These are phyloP conservation scores for Venturia oleaginea DNA, from an alignment of 2,329 filamentous ascomycete species.

Conservation along the genomic window DNA sequence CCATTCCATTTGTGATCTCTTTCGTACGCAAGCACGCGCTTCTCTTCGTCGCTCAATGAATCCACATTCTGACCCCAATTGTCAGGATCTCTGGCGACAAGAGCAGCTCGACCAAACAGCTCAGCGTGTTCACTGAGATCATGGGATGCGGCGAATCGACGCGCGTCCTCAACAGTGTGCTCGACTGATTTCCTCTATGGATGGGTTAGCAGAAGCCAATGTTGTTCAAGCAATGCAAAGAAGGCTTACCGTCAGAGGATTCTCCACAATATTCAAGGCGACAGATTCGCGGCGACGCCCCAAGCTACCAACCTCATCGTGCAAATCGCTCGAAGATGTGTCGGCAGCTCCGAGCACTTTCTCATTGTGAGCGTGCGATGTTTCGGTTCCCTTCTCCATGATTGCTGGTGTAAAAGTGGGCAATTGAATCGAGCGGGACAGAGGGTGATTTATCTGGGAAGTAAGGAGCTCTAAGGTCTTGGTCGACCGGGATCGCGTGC, in stretches of 20 bases:
- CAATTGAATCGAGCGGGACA: background rate
- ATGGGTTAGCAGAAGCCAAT: background rate
- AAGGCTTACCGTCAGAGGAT: constrained; percentile 34
- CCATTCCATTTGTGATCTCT: constrained; percentile 12
- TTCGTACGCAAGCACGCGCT: constrained; percentile 14
- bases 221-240: background rate
- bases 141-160: constrained; percentile 24
- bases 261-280: constrained; percentile 39
- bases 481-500: background rate
- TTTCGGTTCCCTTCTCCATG: background rate
- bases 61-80: constrained; percentile 16
- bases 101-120: constrained; percentile 29
- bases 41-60: constrained; percentile 15
- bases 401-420: background rate
- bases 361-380: background rate
- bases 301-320: background rate
- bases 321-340: background rate
- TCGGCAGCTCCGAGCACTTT: background rate
- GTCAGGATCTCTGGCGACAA: constrained; percentile 39
- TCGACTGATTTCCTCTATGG: constrained; percentile 15
- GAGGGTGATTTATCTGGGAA: background rate
- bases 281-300: constrained; percentile 30
- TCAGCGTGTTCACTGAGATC: constrained; percentile 30
- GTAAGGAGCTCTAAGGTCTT: background rate
- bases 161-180: constrained; percentile 26